Conservation (phyloP, 768 basidiomycete genomes). For the Leccinum longicurvipes region DNA sequence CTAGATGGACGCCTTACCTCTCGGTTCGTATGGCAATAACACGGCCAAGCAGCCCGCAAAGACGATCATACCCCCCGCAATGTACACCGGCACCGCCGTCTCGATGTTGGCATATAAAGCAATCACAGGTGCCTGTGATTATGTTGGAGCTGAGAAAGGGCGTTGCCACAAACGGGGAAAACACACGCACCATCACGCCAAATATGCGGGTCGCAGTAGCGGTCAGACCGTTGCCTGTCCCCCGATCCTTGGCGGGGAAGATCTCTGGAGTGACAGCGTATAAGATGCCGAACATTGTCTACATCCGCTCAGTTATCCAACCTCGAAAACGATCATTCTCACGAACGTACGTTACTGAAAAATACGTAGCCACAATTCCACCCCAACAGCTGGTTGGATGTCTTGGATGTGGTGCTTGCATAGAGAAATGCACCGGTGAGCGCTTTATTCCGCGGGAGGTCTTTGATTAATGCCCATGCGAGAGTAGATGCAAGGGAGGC, state of each 20-base stretch:
- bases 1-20: constrained; percentile 70
- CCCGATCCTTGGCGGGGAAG: constrained; percentile 69
- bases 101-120: constrained; percentile 64
- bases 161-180: background rate
- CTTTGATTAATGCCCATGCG: constrained; percentile 42
- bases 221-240: constrained; percentile 67
- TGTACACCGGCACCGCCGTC: constrained; percentile 69
- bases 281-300: constrained; percentile 76
- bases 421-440: constrained; percentile 76
- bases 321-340: background rate
- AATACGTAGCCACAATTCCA: constrained; percentile 82
- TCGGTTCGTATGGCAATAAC: constrained; percentile 68
- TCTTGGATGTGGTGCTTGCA: constrained; percentile 69
- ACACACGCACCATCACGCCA: constrained; percentile 54
- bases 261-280: constrained; percentile 70
- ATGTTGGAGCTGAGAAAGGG: background rate
- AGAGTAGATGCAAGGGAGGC: constrained; percentile 26
- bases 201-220: constrained; percentile 61
- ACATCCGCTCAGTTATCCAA: background rate
- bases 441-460: constrained; percentile 47
- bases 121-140: constrained; percentile 62
- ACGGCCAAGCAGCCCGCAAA: constrained; percentile 57
- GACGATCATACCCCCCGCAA: constrained; percentile 63
- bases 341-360: constrained; percentile 48
- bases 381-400: constrained; percentile 62